These are phyloP conservation scores for Starmerella floris DNA, from an alignment of 805 yeast species.

Conservation along the genomic window DNA sequence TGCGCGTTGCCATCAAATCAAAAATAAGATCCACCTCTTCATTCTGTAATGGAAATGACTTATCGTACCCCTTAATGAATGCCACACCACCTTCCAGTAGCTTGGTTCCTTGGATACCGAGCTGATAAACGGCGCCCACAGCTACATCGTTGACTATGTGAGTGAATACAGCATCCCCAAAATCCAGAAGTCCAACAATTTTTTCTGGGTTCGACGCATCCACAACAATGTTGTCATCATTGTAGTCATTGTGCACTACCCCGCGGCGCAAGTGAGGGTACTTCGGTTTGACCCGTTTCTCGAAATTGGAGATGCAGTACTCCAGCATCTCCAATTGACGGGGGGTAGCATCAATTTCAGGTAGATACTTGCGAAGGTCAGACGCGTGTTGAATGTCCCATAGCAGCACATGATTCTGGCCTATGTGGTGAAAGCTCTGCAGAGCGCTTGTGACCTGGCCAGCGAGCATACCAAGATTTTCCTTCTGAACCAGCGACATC, in stretches of 20 bases:
- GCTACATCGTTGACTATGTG: constrained; percentile 11
- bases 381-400: constrained; percentile 15
- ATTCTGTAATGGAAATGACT: constrained; percentile 2
- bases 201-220: neutral
- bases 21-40: constrained; percentile 6
- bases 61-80: constrained; percentile 10
- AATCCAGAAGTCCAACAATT: constrained; percentile 9
- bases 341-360: neutral
- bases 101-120: constrained; percentile 3
- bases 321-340: neutral
- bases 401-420: constrained; percentile 9
- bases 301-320: constrained; percentile 1
- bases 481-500: neutral
- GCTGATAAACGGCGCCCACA: constrained; percentile 11
- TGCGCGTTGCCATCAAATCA: constrained; percentile 9
- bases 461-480: constrained; percentile 6
- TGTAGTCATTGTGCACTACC: constrained; percentile 15
- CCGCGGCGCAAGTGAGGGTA: constrained; percentile 8
- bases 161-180: constrained; percentile 14
- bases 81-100: constrained; percentile 9
- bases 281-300: constrained; percentile 7
- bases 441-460: constrained; percentile 7
- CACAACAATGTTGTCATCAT: constrained; percentile 9
- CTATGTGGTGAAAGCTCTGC: constrained; percentile 6
- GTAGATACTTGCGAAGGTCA: constrained; percentile 1